These are phyloP conservation scores for Salix dunnii DNA, from an alignment of 345 rosid species.

Conservation along the genomic window DNA sequence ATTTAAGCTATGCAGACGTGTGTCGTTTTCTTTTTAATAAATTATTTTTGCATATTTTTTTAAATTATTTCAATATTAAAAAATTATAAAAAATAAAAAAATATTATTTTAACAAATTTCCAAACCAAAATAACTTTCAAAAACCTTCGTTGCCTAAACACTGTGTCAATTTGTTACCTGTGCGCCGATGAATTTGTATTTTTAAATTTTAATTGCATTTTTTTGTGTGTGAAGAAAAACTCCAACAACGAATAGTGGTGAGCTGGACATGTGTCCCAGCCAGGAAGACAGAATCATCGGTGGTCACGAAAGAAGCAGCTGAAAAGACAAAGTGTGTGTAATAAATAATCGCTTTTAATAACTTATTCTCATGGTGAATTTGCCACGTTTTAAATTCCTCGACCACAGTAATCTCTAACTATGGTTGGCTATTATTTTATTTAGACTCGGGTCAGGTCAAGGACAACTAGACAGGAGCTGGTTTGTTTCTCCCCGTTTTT, in stretches of 20 bases:
- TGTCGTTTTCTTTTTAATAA: no score
- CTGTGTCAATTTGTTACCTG: neutral
- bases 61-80: no score
- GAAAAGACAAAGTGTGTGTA: neutral
- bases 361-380: neutral
- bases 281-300: neutral
- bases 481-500: neutral
- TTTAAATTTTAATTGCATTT: neutral
- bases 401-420: neutral
- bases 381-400: slow-evolving; percentile 7
- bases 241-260: neutral
- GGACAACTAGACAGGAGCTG: neutral
- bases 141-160: no score
- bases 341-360: no score
- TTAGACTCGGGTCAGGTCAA: neutral
- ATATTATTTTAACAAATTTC: no score
- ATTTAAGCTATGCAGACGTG: no score
- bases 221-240: neutral
- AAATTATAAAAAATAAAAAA: no score
- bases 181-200: neutral
- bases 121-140: no score
- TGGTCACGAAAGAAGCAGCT: neutral
- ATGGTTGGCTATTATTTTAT: neutral
- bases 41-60: no score
- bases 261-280: neutral